Evolutionary conservation across 2,329 filamentous ascomycete genomes (phyloP).

Genomic region (Fusarium liriodendri): DNA sequence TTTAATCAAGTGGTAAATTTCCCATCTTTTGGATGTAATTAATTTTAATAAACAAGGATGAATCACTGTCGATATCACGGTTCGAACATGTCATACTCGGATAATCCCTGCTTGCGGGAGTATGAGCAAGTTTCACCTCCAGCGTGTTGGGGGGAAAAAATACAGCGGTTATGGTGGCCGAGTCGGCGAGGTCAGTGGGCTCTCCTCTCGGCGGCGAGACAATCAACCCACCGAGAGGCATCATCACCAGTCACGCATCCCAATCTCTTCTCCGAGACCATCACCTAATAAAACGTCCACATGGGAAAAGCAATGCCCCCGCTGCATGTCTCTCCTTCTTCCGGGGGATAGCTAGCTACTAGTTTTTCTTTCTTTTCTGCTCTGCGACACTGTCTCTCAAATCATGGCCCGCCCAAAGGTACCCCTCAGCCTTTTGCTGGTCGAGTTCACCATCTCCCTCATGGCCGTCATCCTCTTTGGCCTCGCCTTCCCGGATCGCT

Average conservation of each 20-base stretch:
- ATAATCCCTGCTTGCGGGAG: conserved; percentile 36
- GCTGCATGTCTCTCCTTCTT: not conserved
- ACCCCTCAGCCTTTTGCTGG: conserved; percentile 18
- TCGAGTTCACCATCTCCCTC: conserved; percentile 32
- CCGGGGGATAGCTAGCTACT: not conserved
- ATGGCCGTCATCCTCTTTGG: conserved; percentile 33
- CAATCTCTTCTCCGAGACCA: not conserved
- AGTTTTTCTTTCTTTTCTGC: not conserved
- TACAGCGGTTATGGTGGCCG: not conserved
- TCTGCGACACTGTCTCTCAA: not conserved
- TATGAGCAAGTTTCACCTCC: conserved; percentile 49
- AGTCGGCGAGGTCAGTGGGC: not conserved
- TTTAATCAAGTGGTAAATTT: not conserved
- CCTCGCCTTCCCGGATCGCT: conserved; percentile 38
- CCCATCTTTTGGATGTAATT: not conserved
- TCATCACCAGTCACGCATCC: conserved; percentile 2
- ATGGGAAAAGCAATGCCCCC: conserved; percentile 5
- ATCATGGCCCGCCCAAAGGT: conserved; percentile 30
- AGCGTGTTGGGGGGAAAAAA: not conserved
- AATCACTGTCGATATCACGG: not conserved
- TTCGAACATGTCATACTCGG: not conserved
- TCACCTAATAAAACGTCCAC: not conserved
- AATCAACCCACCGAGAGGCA: conserved; percentile 1
- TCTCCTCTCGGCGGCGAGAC: not conserved
- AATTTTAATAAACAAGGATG: not conserved